phyloP scores from a whole-genome alignment of 306 rosid species.

The peach (Prunus persica) region Prunus_persica_NCBIv2 NC_034009.1:3792001-3792500 shows the following conservation, averaged over 20 bases:
- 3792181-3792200: slow-evolving; percentile 5
- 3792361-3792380: slow-evolving; percentile 85
- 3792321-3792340: slow-evolving; percentile 88
- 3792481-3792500: slow-evolving; percentile 24
- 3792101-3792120: background rate
- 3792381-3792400: slow-evolving; percentile 69
- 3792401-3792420: slow-evolving; percentile 10
- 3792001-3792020: background rate
- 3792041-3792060: background rate
- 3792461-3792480: too few species aligned
- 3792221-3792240: slow-evolving; percentile 23
- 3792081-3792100: background rate
- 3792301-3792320: slow-evolving; percentile 56
- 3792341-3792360: slow-evolving; percentile 80
- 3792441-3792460: background rate
- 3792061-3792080: background rate
- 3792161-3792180: background rate
- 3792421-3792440: background rate
- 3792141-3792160: background rate
- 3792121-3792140: background rate
- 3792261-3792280: slow-evolving; percentile 71
- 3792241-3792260: slow-evolving; percentile 69
- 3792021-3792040: background rate
- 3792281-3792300: slow-evolving; percentile 91
- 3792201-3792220: slow-evolving; percentile 9